Conservation (phyloP, 805 yeast species). For the Sporopachydermia quercuum region DNA sequence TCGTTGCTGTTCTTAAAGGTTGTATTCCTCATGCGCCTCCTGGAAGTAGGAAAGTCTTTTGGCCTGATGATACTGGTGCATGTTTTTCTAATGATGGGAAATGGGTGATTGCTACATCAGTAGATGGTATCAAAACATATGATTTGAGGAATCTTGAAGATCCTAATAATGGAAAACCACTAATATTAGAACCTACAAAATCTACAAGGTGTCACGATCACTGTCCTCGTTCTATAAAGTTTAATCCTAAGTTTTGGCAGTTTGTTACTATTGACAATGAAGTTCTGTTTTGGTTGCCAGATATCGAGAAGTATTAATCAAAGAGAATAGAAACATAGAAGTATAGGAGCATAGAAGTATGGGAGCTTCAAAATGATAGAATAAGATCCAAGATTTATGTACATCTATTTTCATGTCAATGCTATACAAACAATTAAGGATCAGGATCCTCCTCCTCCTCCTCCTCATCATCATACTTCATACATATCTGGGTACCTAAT, state of each 20-base stretch:
- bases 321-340: no score
- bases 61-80: constrained; percentile 37
- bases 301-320: no score
- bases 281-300: constrained; percentile 29
- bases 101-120: constrained; percentile 28
- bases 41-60: constrained; percentile 17
- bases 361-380: no score
- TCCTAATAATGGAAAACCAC: background rate
- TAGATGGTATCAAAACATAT: background rate
- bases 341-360: no score
- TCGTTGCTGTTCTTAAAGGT: constrained; percentile 32
- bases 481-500: constrained; percentile 47
- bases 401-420: background rate
- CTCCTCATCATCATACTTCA: background rate
- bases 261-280: constrained; percentile 53
- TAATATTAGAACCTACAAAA: background rate
- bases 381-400: background rate
- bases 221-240: constrained; percentile 34
- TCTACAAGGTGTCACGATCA: constrained; percentile 14
- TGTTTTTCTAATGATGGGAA: constrained; percentile 57
- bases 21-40: constrained; percentile 29
- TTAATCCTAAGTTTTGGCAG: constrained; percentile 46
- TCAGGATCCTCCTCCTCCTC: no score
- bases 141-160: background rate
- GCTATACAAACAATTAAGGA: background rate